Evolutionary conservation across 1,284 basidiomycete species (phyloP).

Genomic region (Prillingera fragicola): DNA sequence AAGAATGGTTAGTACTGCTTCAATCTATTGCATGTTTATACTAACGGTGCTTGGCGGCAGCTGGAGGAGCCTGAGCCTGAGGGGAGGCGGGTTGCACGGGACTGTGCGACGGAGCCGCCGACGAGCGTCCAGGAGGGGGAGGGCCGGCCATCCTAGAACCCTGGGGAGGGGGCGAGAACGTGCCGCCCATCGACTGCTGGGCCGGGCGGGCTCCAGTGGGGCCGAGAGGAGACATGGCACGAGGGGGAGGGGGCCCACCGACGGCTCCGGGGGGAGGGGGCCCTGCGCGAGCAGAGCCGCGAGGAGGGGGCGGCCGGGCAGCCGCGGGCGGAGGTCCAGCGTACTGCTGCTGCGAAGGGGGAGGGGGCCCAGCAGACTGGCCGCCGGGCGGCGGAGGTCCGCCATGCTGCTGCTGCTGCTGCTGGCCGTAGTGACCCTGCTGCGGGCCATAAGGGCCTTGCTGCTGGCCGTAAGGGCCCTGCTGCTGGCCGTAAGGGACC

Average conservation of each 20-base stretch:
- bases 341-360: conserved; percentile 21
- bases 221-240: conserved; percentile 45
- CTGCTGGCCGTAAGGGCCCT: no score
- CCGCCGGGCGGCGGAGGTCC: background rate
- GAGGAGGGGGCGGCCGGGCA: conserved; percentile 26
- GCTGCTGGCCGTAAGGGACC: no score
- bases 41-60: conserved; percentile 63
- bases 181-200: conserved; percentile 9
- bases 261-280: conserved; percentile 51
- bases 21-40: conserved; percentile 25
- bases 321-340: conserved; percentile 32
- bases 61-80: conserved; percentile 29
- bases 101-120: conserved; percentile 4
- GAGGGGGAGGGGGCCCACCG: conserved; percentile 51
- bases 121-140: conserved; percentile 18
- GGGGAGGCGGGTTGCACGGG: conserved; percentile 18
- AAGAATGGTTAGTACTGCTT: conserved; percentile 8
- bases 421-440: no score
- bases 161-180: conserved; percentile 14
- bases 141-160: conserved; percentile 23
- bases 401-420: conserved; percentile 2
- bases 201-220: conserved; percentile 18
- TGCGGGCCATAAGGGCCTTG: no score
- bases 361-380: conserved; percentile 2
- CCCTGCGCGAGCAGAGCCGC: conserved; percentile 25